phyloP scores from a whole-genome alignment of 2,329 filamentous ascomycete species.

The Pseudogymnoascus sp. region DNA sequence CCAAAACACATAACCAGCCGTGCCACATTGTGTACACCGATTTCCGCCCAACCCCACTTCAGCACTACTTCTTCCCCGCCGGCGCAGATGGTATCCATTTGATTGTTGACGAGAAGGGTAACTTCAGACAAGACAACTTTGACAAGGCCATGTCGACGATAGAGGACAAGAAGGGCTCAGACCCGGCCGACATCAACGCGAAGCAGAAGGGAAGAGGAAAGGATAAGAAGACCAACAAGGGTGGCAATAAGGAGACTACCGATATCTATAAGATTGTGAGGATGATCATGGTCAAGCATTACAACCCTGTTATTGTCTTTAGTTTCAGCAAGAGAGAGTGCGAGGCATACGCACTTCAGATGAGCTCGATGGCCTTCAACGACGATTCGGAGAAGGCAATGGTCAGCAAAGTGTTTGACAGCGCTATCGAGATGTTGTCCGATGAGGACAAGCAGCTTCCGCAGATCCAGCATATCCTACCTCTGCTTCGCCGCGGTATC shows the following conservation, averaged over 20 bases:
- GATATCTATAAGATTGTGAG: conserved; percentile 97
- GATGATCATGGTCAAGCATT: conserved; percentile 97
- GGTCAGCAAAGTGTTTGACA: conserved; percentile 89
- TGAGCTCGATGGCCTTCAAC: conserved; percentile 86
- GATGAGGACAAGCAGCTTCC: conserved; percentile 83
- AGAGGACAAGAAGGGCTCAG: conserved; percentile 76
- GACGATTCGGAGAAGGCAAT: conserved; percentile 91
- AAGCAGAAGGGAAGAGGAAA: conserved; percentile 82
- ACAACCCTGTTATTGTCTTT: conserved; percentile 98
- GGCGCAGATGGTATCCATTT: conserved; percentile 89
- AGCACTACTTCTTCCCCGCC: conserved; percentile 95
- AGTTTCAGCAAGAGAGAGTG: conserved; percentile 98
- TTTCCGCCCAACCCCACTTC: conserved; percentile 89
- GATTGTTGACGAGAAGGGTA: conserved; percentile 92
- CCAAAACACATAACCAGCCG: conserved; percentile 92
- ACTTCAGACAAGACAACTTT: conserved; percentile 95
- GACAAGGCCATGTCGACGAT: conserved; percentile 90
- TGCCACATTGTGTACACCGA: conserved; percentile 99
- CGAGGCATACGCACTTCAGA: conserved; percentile 79
- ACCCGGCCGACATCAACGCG: conserved; percentile 68
- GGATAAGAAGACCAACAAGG: conserved; percentile 86
- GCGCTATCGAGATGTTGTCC: conserved; percentile 83
- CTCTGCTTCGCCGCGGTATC: conserved; percentile 81
- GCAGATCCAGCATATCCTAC: conserved; percentile 85
- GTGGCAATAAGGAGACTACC: conserved; percentile 59